Evolutionary conservation across 768 basidiomycete genomes (phyloP).

Genomic region (Dacryopinax spathularia): DNA sequence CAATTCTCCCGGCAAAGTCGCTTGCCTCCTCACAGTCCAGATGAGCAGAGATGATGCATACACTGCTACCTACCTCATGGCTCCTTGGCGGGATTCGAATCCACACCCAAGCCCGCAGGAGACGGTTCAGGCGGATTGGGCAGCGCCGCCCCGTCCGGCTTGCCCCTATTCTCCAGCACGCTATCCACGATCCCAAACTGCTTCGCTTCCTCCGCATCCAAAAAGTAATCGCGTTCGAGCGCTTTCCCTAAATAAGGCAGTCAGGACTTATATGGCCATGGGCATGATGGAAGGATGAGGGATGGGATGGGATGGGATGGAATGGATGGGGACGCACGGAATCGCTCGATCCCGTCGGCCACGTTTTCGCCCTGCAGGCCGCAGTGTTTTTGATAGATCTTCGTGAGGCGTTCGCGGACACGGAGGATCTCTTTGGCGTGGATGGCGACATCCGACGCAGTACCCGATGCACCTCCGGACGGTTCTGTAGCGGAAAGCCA

Average conservation of each 20-base stretch:
- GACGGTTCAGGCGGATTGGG: background rate
- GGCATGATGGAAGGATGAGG: conserved; percentile 10
- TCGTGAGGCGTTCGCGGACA: conserved; percentile 66
- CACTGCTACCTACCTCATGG: background rate
- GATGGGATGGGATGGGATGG: conserved; percentile 13
- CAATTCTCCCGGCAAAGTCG: too few relatives aligned
- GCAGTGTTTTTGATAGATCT: conserved; percentile 84
- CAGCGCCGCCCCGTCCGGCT: background rate
- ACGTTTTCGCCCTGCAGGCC: conserved; percentile 47
- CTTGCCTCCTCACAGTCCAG: too few relatives aligned
- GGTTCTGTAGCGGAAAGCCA: conserved; percentile 47
- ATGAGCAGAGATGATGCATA: too few relatives aligned
- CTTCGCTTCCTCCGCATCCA: conserved; percentile 67
- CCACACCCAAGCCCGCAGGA: background rate
- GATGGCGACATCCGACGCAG: conserved; percentile 94
- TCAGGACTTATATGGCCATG: background rate
- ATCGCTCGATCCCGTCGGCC: conserved; percentile 53
- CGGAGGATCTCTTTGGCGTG: conserved; percentile 93
- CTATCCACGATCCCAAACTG: conserved; percentile 89
- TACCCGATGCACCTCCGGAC: conserved; percentile 88
- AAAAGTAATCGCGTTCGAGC: conserved; percentile 84
- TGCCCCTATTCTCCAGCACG: conserved; percentile 45
- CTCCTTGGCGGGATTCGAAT: background rate
- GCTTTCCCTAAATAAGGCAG: conserved; percentile 48
- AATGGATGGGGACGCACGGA: conserved; percentile 40